Conservation (phyloP, 768 basidiomycete genomes). For the Hericium rajendrae region DNA sequence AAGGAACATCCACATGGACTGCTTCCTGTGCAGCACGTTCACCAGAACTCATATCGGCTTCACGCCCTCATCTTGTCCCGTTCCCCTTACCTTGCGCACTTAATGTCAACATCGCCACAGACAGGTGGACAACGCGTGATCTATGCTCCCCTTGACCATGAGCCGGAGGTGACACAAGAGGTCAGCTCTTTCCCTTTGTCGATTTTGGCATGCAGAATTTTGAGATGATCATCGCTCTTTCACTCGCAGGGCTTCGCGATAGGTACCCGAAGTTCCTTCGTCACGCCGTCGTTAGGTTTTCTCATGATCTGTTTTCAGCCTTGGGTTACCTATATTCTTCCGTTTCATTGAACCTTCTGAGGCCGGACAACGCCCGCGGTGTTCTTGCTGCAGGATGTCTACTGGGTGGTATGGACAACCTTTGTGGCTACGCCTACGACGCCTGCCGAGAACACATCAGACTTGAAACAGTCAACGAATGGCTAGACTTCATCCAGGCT, state of each 20-base stretch:
- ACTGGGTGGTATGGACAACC: conserved; percentile 80
- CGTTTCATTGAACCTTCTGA: conserved; percentile 56
- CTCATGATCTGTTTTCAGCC: conserved; percentile 31
- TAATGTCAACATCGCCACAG: conserved; percentile 77
- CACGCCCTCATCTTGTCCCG: conserved; percentile 83
- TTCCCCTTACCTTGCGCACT: conserved; percentile 79
- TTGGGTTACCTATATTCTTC: conserved; percentile 77
- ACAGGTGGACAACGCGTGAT: conserved; percentile 56
- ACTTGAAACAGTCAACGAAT: conserved; percentile 62
- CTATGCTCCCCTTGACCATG: conserved; percentile 65
- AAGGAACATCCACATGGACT: not conserved
- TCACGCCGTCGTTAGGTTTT: conserved; percentile 8
- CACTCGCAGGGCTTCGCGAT: conserved; percentile 1
- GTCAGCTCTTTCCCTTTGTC: conserved; percentile 32
- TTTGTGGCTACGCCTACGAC: conserved; percentile 71
- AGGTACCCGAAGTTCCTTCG: not conserved
- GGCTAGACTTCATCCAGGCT: conserved; percentile 67
- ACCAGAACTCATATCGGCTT: conserved; percentile 64
- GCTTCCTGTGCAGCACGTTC: conserved; percentile 46
- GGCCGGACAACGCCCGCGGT: conserved; percentile 71
- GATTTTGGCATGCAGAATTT: not conserved
- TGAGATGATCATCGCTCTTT: not conserved
- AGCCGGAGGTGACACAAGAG: conserved; percentile 79
- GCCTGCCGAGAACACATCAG: conserved; percentile 68
- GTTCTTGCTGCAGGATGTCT: conserved; percentile 80